Percentiles rank a stretch among this genome's conserved stretches.
These are phyloP conservation scores for Clavaria fumosa DNA, from an alignment of 768 basidiomycete genomes.

Conservation along the genomic window DNA sequence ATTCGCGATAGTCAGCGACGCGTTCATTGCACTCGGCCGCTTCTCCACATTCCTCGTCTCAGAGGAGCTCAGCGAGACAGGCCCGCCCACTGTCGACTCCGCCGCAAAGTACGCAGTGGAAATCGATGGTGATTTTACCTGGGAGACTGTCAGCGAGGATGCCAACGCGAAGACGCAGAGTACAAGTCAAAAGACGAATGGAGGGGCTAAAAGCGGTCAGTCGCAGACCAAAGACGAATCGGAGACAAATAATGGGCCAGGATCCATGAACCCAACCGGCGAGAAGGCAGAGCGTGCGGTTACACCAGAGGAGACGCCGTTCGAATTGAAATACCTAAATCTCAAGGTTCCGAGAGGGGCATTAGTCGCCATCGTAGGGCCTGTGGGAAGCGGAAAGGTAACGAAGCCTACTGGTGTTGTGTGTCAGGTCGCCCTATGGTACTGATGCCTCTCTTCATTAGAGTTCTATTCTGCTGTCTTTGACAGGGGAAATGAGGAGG, in stretches of 20 bases:
- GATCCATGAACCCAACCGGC: slow-evolving; percentile 2
- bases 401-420: no score
- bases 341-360: slow-evolving; percentile 36
- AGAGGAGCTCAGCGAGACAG: slow-evolving; percentile 37
- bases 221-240: slow-evolving; percentile 4
- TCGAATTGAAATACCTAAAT: slow-evolving; percentile 31
- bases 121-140: slow-evolving; percentile 35
- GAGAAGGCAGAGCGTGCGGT: slow-evolving; percentile 10
- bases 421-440: no score
- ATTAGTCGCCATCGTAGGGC: slow-evolving; percentile 60
- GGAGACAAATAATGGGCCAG: slow-evolving; percentile 3
- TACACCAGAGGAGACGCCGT: slow-evolving; percentile 29
- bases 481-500: slow-evolving; percentile 56
- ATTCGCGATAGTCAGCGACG: slow-evolving; percentile 31
- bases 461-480: slow-evolving; percentile 39
- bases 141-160: slow-evolving; percentile 26
- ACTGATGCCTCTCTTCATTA: no score
- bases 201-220: slow-evolving; percentile 9
- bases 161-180: slow-evolving; percentile 8
- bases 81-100: slow-evolving; percentile 29
- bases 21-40: slow-evolving; percentile 33
- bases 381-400: slow-evolving; percentile 61
- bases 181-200: slow-evolving; percentile 7
- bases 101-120: slow-evolving; percentile 25
- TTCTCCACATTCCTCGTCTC: slow-evolving; percentile 34